Evolutionary conservation across 371 early-diverging fungal genomes (phyloP), one percentile per base, ranked within the genome.

Genomic region (Apophysomyces trapeziformis): DNA sequence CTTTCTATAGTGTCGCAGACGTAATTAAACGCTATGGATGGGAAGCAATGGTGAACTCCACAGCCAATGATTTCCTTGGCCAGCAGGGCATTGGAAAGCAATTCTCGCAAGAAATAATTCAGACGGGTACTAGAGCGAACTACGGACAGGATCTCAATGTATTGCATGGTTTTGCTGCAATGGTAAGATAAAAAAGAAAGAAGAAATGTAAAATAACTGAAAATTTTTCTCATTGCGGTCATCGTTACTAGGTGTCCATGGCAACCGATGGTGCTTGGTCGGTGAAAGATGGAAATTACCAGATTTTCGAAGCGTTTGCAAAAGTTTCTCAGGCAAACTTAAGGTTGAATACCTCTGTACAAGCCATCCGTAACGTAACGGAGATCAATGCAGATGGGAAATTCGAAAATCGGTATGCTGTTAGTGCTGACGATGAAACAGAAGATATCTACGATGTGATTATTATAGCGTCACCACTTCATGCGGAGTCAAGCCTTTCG

Each of bases 241-340:
- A 56, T 56, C 0, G 12, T 1, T 57, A n/a, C 11, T 16, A 76
- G 74, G 72, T 89, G 13, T 78, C 86, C 5, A 83, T 87, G 82
- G 84, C 83, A 26, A 78, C 85, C 2, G 50, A 76, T 26, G 81
- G 85, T n/a, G 79, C 85, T 1, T 77, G 83, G 62, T 73, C 82
- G 8, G 72, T 89, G n/a, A 72, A 80, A 61, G 87, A 76, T 6
- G 92, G 92, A 5, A 92, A 92, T 66, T 85, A 78, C 43, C 80
- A 79, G 35, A 83, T 92, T 26, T 90, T 89, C 79, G 88, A 90
- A 61, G 79, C 85, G 6, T 90, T 89, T 76, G 78, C 85, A 0
- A 41, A 58, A 7, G 65, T 68, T 1, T 85, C 88, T 8, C 71
- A 70, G 4, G 89, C 92, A 0, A 26, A 67, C 37, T 60, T 90